Conservation (phyloP, 352 stramenopile species). For the Globisporangium camurandrum region DNA sequence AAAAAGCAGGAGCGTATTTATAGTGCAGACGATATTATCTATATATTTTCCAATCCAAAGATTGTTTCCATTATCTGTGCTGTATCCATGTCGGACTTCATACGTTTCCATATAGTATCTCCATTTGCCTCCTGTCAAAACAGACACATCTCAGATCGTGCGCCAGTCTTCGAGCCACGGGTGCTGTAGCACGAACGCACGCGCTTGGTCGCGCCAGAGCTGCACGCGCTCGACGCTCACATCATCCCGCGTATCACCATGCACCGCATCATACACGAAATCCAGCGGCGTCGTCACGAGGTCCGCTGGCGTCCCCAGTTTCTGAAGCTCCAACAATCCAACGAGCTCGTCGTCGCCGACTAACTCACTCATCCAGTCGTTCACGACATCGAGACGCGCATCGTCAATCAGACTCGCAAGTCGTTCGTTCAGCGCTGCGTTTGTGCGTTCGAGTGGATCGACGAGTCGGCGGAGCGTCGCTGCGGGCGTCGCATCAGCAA, state of each 20-base stretch:
- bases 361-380: slow-evolving; percentile 72
- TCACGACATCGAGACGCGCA: slow-evolving; percentile 68
- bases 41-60: no score
- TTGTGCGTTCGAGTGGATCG: slow-evolving; percentile 26
- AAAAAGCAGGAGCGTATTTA: no score
- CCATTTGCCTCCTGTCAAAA: no score
- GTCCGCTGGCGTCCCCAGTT: slow-evolving; percentile 77
- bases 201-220: slow-evolving; percentile 42
- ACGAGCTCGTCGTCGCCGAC: slow-evolving; percentile 39
- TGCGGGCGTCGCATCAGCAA: slow-evolving; percentile 38
- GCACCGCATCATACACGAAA: slow-evolving; percentile 44
- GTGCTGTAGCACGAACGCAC: slow-evolving; percentile 26
- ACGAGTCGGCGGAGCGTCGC: slow-evolving; percentile 26
- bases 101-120: no score
- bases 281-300: slow-evolving; percentile 60
- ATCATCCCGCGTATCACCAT: slow-evolving; percentile 3
- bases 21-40: no score
- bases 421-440: slow-evolving; percentile 26
- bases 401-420: slow-evolving; percentile 58
- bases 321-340: slow-evolving; percentile 55
- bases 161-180: slow-evolving; percentile 77
- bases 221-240: slow-evolving; percentile 28
- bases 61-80: no score
- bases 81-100: no score
- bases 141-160: slow-evolving; percentile 57